phyloP scores from a whole-genome alignment of 2,329 filamentous ascomycete species.

The Penicillium sp. region DNA sequence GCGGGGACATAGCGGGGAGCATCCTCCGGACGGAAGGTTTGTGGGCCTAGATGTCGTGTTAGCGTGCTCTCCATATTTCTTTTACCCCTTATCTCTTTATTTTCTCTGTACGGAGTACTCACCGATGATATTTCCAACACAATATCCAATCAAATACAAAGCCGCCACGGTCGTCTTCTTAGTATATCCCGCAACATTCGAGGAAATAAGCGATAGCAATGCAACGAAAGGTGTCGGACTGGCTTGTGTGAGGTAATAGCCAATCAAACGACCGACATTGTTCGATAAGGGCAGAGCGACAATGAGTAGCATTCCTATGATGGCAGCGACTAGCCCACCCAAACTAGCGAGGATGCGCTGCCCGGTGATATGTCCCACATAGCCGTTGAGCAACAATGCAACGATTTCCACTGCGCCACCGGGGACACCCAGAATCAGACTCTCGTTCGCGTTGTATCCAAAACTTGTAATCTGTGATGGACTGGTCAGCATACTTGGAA shows the following conservation, averaged over 20 bases:
- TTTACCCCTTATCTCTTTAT: not conserved
- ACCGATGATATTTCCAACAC: constrained; percentile 56
- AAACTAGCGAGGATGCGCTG: constrained; percentile 60
- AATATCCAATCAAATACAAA: constrained; percentile 44
- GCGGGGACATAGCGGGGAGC: constrained; percentile 62
- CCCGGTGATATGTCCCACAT: constrained; percentile 56
- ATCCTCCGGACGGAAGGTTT: constrained; percentile 58
- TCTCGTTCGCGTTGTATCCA: constrained; percentile 63
- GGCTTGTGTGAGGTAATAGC: constrained; percentile 65
- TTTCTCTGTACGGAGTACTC: constrained; percentile 10
- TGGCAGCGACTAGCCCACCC: constrained; percentile 52
- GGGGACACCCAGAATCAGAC: constrained; percentile 61
- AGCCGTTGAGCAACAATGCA: constrained; percentile 56
- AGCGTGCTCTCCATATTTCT: not conserved
- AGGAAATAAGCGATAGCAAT: constrained; percentile 61
- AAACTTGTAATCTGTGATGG: constrained; percentile 56
- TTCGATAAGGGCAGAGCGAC: constrained; percentile 60
- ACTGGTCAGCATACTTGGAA: not conserved
- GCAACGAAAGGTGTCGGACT: constrained; percentile 63
- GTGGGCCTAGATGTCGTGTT: constrained; percentile 44
- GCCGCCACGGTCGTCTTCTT: constrained; percentile 50
- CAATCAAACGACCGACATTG: constrained; percentile 59
- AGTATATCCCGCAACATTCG: constrained; percentile 54
- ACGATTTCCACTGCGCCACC: constrained; percentile 66
- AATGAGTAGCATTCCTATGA: constrained; percentile 65